Conservation (phyloP, 2,329 filamentous ascomycete species). For the Cladosporium velox region DNA sequence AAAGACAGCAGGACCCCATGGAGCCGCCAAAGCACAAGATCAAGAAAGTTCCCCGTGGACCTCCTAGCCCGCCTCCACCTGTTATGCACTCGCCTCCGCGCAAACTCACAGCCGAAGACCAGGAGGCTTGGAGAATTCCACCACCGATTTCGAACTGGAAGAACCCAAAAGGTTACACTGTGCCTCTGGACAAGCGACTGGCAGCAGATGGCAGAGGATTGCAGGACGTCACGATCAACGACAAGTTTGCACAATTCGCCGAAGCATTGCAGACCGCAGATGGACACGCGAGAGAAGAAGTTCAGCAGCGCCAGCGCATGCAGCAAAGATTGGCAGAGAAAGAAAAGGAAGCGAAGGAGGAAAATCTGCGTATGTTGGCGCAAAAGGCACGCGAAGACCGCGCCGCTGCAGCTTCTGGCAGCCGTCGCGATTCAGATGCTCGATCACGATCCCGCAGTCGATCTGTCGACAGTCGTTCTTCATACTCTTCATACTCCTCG, state of each 20-base stretch:
- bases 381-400: constrained; percentile 85
- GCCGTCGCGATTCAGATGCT: constrained; percentile 42
- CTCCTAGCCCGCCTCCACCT: constrained; percentile 87
- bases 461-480: constrained; percentile 36
- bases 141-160: constrained; percentile 98
- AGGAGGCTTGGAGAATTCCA: constrained; percentile 91
- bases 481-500: constrained; percentile 45
- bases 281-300: constrained; percentile 90
- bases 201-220: constrained; percentile 89
- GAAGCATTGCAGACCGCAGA: constrained; percentile 95
- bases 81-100: constrained; percentile 93
- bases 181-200: constrained; percentile 90
- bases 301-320: constrained; percentile 89
- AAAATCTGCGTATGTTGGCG: constrained; percentile 81
- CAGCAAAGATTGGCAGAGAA: constrained; percentile 95
- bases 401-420: constrained; percentile 45
- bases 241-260: constrained; percentile 96
- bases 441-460: constrained; percentile 34
- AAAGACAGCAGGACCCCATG: constrained; percentile 90
- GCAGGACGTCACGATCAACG: constrained; percentile 94
- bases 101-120: constrained; percentile 94
- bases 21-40: constrained; percentile 98
- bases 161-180: constrained; percentile 97
- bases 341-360: constrained; percentile 92
- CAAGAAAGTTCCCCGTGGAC: constrained; percentile 94